Conservation (phyloP, 2,329 filamentous ascomycete species). For the Ilyonectria robusta region DNA sequence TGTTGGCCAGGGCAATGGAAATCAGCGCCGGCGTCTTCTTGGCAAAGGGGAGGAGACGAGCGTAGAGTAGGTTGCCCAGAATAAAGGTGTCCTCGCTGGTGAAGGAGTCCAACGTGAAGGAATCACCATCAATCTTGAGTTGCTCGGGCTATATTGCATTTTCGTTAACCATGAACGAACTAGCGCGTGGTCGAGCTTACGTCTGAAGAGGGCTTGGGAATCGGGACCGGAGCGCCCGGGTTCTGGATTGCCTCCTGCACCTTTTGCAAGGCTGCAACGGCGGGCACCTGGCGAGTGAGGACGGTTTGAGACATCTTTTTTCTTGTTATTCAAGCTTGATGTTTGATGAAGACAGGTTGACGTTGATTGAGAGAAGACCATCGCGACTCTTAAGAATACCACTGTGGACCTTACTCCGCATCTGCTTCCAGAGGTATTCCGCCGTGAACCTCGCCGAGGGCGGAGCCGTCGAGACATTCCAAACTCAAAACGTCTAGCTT, state of each 20-base stretch:
- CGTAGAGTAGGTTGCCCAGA: slow-evolving; percentile 75
- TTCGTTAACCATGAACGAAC: slow-evolving; percentile 15
- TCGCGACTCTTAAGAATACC: slow-evolving; percentile 1
- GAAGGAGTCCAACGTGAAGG: slow-evolving; percentile 67
- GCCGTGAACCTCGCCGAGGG: slow-evolving; percentile 7
- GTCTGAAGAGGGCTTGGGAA: slow-evolving; percentile 40
- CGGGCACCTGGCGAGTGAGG: slow-evolving; percentile 33
- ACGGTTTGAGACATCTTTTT: slow-evolving; percentile 35
- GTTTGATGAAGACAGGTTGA: neutral
- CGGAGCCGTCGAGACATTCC: slow-evolving; percentile 3
- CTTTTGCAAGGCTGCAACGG: slow-evolving; percentile 37
- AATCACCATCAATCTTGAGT: slow-evolving; percentile 56
- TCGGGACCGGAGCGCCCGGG: slow-evolving; percentile 24
- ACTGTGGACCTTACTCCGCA: neutral
- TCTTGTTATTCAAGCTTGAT: neutral
- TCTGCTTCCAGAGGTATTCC: neutral
- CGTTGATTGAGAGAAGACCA: neutral
- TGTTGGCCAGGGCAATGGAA: slow-evolving; percentile 73
- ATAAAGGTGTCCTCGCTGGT: slow-evolving; percentile 75
- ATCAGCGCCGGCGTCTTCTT: slow-evolving; percentile 66
- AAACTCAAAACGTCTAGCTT: slow-evolving; percentile 21
- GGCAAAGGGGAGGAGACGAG: slow-evolving; percentile 69
- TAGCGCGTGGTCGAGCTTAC: slow-evolving; percentile 22
- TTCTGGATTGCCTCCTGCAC: slow-evolving; percentile 39
- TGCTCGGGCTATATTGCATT: slow-evolving; percentile 42